Evolutionary conservation across 768 basidiomycete species (phyloP).

Genomic region (Lactarius akahatsu): DNA sequence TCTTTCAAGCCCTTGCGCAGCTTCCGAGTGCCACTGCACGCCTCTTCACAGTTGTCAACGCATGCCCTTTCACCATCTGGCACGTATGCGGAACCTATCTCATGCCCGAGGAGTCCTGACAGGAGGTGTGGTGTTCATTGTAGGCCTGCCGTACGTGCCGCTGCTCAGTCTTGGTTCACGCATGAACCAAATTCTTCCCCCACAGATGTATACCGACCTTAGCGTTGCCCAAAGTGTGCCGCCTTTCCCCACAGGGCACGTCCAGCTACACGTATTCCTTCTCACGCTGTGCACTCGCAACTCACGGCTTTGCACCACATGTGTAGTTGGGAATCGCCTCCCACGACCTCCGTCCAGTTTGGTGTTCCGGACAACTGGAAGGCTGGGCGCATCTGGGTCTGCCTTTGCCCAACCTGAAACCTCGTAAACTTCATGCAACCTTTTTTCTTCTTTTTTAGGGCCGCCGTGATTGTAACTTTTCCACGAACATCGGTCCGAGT

Average conservation of each 20-base stretch:
- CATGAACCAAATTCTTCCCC: too few species aligned
- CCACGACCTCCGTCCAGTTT: constrained; percentile 27
- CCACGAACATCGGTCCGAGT: constrained; percentile 26
- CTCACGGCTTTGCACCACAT: not conserved
- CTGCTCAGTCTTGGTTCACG: too few species aligned
- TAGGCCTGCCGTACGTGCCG: constrained; percentile 25
- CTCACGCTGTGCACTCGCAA: not conserved
- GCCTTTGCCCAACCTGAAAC: not conserved
- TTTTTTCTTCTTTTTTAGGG: constrained; percentile 18
- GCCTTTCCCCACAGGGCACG: constrained; percentile 22
- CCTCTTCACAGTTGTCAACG: constrained; percentile 24
- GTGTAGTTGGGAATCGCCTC: constrained; percentile 29
- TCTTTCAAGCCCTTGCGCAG: constrained; percentile 2
- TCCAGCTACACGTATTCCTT: not conserved
- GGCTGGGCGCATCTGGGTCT: constrained; percentile 33
- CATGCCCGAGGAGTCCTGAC: constrained; percentile 2
- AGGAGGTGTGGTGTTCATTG: not conserved
- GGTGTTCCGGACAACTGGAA: constrained; percentile 33
- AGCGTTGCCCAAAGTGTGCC: constrained; percentile 9
- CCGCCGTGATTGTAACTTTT: constrained; percentile 32
- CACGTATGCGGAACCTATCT: not conserved
- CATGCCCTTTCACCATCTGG: constrained; percentile 27
- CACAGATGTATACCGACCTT: constrained; percentile 26
- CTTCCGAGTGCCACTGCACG: constrained; percentile 13
- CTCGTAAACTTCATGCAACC: not conserved